Evolutionary conservation across 73 alveolate species (phyloP), one percentile per base, ranked within the genome.

Genomic region (Blepharisma stoltei): DNA sequence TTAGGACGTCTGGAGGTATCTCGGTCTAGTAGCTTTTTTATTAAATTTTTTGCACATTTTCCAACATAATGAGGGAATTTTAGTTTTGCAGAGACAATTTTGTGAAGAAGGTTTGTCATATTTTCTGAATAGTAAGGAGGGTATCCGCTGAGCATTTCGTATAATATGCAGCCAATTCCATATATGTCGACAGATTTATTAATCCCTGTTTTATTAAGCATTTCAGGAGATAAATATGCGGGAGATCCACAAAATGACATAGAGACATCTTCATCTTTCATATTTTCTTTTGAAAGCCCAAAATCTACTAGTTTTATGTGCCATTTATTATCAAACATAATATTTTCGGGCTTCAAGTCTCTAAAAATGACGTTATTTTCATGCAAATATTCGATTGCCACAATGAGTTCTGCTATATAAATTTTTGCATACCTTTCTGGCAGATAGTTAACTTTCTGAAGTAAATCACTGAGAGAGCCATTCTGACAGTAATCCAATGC

Each of bases 191-290:
- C 77, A 54, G 86, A 77, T 69, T 90, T 80, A 0, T 86, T 80
- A n/a, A 89, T 84, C 8, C 95, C 97, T 55, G 81, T 81, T 70
- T 81, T 82, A 43, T 84, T 83, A 23, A 90, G 47, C 84, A 83
- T 70, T 88, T 90, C 97, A 14, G 97, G 97, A 41, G 95, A 83
- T 53, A 90, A 77, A 84, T 90, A 90, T n/a, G 88, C 93, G 6
- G 93, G 95, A 8, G 97, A 87, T 32, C 97, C 97, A 84, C 97
- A 90, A 71, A 90, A 88, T 6, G 95, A 83, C 54, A 70, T 78
- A 54, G 82, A 73, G 25, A 83, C 79, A 8, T 71, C 77, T 82
- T 90, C 87, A 25, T 86, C 86, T 41, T 79, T 70, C 6, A 90
- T 78, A 71, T 84, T 84, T 83, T 90, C 87, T 69, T 90, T 88